A percentile compares a stretch with the other conserved stretches of the same genome.
These are phyloP conservation scores for Parietaria judaica DNA, from an alignment of 306 rosid genomes.

Conservation along the genomic window DNA sequence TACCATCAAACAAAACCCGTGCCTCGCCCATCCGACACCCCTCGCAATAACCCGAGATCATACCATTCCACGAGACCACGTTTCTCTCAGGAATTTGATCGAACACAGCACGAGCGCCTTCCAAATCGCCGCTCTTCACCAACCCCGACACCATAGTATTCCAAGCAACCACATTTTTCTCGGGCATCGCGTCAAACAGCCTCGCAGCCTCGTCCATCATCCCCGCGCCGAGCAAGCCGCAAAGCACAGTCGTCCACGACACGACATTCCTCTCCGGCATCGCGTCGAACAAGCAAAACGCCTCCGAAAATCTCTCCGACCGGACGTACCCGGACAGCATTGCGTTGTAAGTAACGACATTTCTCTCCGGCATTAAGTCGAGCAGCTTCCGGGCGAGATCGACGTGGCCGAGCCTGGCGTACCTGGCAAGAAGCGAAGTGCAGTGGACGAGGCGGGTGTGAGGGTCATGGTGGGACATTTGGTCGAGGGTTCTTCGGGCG, in stretches of 20 bases:
- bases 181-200: conserved; percentile 62
- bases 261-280: conserved; percentile 65
- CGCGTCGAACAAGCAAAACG: conserved; percentile 31
- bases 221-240: conserved; percentile 37
- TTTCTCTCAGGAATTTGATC: conserved; percentile 31
- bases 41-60: conserved; percentile 56
- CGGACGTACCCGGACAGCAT: conserved; percentile 55
- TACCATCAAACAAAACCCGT: conserved; percentile 44
- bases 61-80: conserved; percentile 52
- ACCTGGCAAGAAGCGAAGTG: conserved; percentile 48
- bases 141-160: conserved; percentile 51
- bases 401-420: conserved; percentile 27
- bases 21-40: conserved; percentile 54
- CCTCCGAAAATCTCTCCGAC: conserved; percentile 41
- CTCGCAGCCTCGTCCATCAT: conserved; percentile 43
- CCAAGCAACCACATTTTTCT: conserved; percentile 64
- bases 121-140: conserved; percentile 45
- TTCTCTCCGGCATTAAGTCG: conserved; percentile 54
- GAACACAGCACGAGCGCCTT: conserved; percentile 47
- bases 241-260: conserved; percentile 64
- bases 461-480: conserved; percentile 20
- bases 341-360: conserved; percentile 47
- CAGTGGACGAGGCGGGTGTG: conserved; percentile 36
- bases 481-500: conserved; percentile 40
- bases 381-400: conserved; percentile 48